These are phyloP conservation scores for Aspergillus brasiliensis DNA, from an alignment of 2,329 filamentous ascomycete species.

Conservation along the genomic window DNA sequence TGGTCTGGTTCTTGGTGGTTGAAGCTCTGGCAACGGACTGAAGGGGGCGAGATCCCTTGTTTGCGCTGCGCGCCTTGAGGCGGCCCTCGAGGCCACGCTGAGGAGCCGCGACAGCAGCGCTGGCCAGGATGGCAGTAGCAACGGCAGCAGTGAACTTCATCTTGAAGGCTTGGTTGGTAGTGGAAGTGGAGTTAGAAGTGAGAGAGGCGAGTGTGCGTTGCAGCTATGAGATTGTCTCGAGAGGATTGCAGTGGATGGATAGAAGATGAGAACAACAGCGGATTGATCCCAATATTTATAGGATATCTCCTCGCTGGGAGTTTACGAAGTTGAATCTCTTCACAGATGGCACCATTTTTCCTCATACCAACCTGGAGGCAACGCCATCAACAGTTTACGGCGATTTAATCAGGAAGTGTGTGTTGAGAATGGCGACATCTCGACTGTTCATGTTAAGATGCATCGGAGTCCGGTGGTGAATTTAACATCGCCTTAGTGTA, in stretches of 20 bases:
- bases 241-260: neutral
- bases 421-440: neutral
- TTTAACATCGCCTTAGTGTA: too few species aligned
- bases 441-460: neutral
- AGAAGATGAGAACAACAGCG: neutral
- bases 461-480: conserved; percentile 7
- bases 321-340: neutral
- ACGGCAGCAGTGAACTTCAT: conserved; percentile 55
- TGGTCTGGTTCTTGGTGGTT: conserved; percentile 38
- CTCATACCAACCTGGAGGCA: neutral
- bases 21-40: conserved; percentile 29
- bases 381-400: neutral
- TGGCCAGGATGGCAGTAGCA: conserved; percentile 44
- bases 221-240: neutral
- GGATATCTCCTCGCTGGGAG: too few species aligned
- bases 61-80: conserved; percentile 26
- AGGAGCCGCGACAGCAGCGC: conserved; percentile 50
- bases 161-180: neutral
- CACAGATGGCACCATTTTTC: conserved; percentile 3
- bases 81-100: conserved; percentile 43
- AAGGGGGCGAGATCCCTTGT: conserved; percentile 33
- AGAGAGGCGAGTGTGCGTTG: neutral
- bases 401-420: neutral
- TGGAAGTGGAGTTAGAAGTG: neutral
- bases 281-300: neutral